phyloP scores from a whole-genome alignment of 176 grass and related monocot species.

The Oryza brachyantha region DNA sequence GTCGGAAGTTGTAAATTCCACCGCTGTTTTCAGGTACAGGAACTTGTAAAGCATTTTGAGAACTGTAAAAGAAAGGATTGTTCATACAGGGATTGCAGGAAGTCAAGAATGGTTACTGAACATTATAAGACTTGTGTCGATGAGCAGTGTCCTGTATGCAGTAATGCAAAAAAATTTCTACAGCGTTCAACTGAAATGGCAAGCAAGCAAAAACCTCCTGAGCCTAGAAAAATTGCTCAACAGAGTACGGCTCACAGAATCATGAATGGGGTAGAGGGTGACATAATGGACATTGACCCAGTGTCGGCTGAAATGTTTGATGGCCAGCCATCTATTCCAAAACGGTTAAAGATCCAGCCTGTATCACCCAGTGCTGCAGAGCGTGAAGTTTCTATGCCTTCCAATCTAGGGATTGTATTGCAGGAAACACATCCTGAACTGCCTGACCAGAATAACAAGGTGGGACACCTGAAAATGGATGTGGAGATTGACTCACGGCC shows the following conservation, averaged over 20 bases:
- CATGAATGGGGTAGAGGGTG: conserved; percentile 35
- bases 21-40: conserved; percentile 68
- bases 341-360: conserved; percentile 61
- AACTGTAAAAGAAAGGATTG: conserved; percentile 72
- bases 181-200: conserved; percentile 49
- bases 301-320: conserved; percentile 56
- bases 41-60: conserved; percentile 73
- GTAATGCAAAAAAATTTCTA: conserved; percentile 57
- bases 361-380: conserved; percentile 36
- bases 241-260: conserved; percentile 47
- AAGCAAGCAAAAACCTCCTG: conserved; percentile 35
- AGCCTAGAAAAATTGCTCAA: conserved; percentile 47
- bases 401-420: conserved; percentile 42
- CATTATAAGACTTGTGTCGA: conserved; percentile 72
- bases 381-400: conserved; percentile 48
- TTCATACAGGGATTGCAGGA: conserved; percentile 51
- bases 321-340: conserved; percentile 54
- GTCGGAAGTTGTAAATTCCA: conserved; percentile 77
- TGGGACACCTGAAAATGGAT: conserved; percentile 48
- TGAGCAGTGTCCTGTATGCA: conserved; percentile 81
- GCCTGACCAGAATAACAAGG: conserved; percentile 58
- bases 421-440: conserved; percentile 50
- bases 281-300: conserved; percentile 73
- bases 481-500: conserved; percentile 49
- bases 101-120: conserved; percentile 50